Evolutionary conservation across 108 stramenopile genomes (phyloP), one percentile per base, ranked within the genome.

Genomic region (Nitzschia sp.): DNA sequence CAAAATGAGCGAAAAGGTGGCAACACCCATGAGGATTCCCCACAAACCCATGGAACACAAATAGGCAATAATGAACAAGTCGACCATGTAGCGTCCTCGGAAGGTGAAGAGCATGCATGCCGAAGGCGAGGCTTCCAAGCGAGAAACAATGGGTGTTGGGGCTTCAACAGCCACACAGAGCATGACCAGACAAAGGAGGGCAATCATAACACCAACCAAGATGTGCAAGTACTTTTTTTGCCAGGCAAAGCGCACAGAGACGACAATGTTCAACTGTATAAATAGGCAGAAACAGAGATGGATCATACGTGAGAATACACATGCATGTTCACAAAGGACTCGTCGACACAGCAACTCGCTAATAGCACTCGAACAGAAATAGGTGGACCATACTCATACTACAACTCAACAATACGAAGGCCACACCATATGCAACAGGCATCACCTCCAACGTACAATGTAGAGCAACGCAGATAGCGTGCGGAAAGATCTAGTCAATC

Each of bases 11-110:
- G 57, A 53, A 14, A 83, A 69, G 2, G 86, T 86, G 11, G 62
- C 26, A 24, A 55, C 25, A 17, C 69, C 82, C 77, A 77, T 72
- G 14, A 86, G 17, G 51, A 83, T 67, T 22, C 86, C 86, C 78
- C 78, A 86, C 12, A 73, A 20, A 41, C 77, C 78, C 82, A 86
- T 81, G 44, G 76, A 82, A 70, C 79, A 86, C 14, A 86, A 53
- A 46, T 79, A 83, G 19, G 83, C 71, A 17, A 78, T 51, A 46
- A 79, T 61, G n/a, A 82, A 50, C 11, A 86, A 53, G 53, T 86
- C 86, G 51, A 86, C 67, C 59, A 86, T 73, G 72, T 83, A 86
- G 24, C 86, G 70, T 58, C 86, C 86, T 14, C 86, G 82, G 41
- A 86, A 86, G 5, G 86, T 82, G 56, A 86, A 86, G 21, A 86